Conservation (phyloP, 306 rosid genomes). For the Inga laurina region DNA sequence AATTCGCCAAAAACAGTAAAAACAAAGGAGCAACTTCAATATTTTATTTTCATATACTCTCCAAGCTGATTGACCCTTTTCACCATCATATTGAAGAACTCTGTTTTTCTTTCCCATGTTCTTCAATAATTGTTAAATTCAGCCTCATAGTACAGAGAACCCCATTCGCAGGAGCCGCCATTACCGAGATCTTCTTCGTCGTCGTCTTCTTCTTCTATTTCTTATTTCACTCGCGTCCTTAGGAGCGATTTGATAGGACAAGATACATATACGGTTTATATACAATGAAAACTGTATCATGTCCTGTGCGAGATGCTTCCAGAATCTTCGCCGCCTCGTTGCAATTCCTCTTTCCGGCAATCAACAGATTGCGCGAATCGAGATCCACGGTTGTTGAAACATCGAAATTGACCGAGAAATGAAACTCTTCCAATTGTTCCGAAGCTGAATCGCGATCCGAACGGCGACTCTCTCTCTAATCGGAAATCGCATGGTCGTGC, state of each 20-base stretch:
- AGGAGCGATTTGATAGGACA: not conserved
- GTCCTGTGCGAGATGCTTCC: not conserved
- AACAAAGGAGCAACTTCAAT: not conserved
- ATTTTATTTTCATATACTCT: constrained; percentile 1
- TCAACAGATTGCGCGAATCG: not conserved
- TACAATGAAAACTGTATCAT: not conserved
- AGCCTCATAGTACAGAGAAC: not conserved
- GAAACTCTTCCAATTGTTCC: not conserved
- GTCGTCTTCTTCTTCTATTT: not conserved
- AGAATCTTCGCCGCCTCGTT: not conserved
- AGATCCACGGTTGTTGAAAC: not conserved
- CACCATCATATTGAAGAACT: not conserved
- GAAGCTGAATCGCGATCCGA: not conserved
- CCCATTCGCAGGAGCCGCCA: not conserved
- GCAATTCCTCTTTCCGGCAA: constrained; percentile 15
- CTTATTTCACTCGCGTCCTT: not conserved
- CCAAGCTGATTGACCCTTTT: not conserved
- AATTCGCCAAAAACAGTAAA: not conserved
- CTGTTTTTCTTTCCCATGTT: not conserved
- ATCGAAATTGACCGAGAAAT: not conserved
- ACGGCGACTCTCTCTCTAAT: constrained; percentile 15
- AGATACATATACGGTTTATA: not conserved
- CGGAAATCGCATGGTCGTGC: constrained; percentile 48
- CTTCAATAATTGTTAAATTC: not conserved
- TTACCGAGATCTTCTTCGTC: not conserved